Percentiles rank a stretch among this genome's conserved stretches.
phyloP scores from a whole-genome alignment of 2,329 filamentous ascomycete genomes.

The Rhytidhysteron rufulum region DNA sequence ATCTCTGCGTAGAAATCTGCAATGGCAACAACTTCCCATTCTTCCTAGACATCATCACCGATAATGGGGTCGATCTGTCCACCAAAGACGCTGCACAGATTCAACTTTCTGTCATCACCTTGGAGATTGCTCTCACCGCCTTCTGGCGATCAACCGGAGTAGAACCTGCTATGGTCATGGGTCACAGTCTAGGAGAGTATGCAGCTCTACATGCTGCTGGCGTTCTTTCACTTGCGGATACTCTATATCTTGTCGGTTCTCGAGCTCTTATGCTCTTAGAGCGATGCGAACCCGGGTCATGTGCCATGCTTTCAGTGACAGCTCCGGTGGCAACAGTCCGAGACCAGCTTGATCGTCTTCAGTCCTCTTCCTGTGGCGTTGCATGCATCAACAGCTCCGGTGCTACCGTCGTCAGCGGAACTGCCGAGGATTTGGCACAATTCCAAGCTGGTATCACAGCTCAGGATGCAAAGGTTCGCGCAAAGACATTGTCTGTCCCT shows the following conservation, averaged over 20 bases:
- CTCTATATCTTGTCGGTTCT: conserved; percentile 8
- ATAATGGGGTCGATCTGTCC: conserved; percentile 11
- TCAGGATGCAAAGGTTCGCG: conserved; percentile 32
- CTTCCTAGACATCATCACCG: background rate
- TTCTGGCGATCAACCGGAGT: conserved; percentile 10
- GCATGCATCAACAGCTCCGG: conserved; percentile 33
- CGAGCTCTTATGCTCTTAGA: conserved; percentile 7
- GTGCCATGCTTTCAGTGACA: conserved; percentile 24
- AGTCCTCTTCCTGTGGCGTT: background rate
- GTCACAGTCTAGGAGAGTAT: conserved; percentile 13
- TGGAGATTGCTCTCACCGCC: conserved; percentile 7
- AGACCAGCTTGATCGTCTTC: background rate
- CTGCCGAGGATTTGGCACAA: conserved; percentile 32
- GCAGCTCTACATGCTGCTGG: conserved; percentile 9
- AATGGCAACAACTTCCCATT: background rate
- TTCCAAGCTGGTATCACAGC: conserved; percentile 28
- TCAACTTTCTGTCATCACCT: conserved; percentile 9
- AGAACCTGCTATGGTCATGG: conserved; percentile 6
- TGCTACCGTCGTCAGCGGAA: conserved; percentile 41
- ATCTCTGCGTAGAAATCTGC: background rate
- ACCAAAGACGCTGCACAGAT: conserved; percentile 19
- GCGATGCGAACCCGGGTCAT: conserved; percentile 10
- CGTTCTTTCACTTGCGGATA: conserved; percentile 5
- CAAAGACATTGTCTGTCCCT: conserved; percentile 36
- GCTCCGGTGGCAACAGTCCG: background rate